phyloP scores from a whole-genome alignment of 305 asterid genomes.

The Fraxinus platypoda region DNA sequence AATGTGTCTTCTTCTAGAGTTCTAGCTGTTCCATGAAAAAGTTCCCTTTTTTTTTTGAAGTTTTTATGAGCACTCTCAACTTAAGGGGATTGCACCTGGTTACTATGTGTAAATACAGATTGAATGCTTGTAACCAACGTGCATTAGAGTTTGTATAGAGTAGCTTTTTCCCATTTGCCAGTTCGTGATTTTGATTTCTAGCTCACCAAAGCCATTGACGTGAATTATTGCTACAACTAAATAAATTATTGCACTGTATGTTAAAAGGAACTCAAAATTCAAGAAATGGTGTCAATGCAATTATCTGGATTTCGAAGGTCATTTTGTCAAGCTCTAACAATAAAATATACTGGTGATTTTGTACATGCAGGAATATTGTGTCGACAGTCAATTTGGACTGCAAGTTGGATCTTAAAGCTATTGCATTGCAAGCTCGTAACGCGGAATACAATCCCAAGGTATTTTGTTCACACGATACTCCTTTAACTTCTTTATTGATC shows the following conservation, averaged over 20 bases:
- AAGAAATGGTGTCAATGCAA: neutral
- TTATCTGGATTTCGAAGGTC: neutral
- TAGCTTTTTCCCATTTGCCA: neutral
- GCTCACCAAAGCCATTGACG: neutral
- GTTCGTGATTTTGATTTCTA: neutral
- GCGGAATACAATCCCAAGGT: constrained; percentile 86
- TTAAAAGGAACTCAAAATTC: neutral
- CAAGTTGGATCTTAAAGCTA: constrained; percentile 77
- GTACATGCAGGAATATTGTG: constrained; percentile 58
- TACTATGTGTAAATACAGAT: neutral
- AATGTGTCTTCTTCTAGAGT: neutral
- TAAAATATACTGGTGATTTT: constrained; percentile 14
- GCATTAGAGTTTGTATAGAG: neutral
- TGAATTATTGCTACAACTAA: neutral
- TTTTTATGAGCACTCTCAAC: neutral
- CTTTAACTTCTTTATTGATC: neutral
- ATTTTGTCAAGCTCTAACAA: neutral
- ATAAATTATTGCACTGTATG: neutral
- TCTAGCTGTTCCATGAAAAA: neutral
- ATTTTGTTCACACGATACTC: neutral
- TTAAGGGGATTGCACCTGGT: neutral
- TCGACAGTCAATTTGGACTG: constrained; percentile 80
- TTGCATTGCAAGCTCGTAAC: constrained; percentile 78
- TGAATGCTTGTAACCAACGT: neutral
- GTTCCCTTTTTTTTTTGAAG: neutral